A percentile compares a stretch with the other conserved stretches of the same genome.
phyloP scores from a whole-genome alignment of 805 yeast genomes.

The Nakazawaea ernobii region DNA sequence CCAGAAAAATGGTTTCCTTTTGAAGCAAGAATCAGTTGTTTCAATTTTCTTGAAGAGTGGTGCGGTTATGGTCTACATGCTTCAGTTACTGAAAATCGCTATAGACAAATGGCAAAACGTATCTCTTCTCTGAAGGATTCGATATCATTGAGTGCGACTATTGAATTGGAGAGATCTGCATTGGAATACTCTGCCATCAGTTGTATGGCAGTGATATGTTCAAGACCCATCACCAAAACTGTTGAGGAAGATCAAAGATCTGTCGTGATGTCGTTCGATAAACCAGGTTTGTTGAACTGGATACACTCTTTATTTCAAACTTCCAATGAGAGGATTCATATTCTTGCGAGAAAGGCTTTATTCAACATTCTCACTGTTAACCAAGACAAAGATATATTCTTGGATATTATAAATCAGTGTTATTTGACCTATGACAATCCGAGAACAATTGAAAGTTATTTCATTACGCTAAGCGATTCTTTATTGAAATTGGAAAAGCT shows the following conservation, averaged over 20 bases:
- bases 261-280: slow-evolving; percentile 63
- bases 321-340: slow-evolving; percentile 49
- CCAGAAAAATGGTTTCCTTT: slow-evolving; percentile 70
- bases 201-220: slow-evolving; percentile 77
- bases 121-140: slow-evolving; percentile 29
- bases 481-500: slow-evolving; percentile 43
- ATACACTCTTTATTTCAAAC: slow-evolving; percentile 64
- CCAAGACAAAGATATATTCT: slow-evolving; percentile 42
- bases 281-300: slow-evolving; percentile 69
- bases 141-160: slow-evolving; percentile 58
- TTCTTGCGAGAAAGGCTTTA: slow-evolving; percentile 66
- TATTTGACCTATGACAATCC: slow-evolving; percentile 48
- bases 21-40: slow-evolving; percentile 78
- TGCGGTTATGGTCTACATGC: slow-evolving; percentile 79
- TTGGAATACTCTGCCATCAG: slow-evolving; percentile 68
- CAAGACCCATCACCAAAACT: slow-evolving; percentile 59
- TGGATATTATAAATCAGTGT: slow-evolving; percentile 67
- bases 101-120: slow-evolving; percentile 45
- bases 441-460: slow-evolving; percentile 61
- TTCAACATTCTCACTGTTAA: slow-evolving; percentile 61
- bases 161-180: slow-evolving; percentile 73
- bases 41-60: slow-evolving; percentile 86
- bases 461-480: slow-evolving; percentile 63
- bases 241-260: slow-evolving; percentile 40
- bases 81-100: slow-evolving; percentile 58